These are phyloP conservation scores for Cavenderia fasciculata DNA, from an alignment of 78 protist genomes.

Conservation along the genomic window DNA sequence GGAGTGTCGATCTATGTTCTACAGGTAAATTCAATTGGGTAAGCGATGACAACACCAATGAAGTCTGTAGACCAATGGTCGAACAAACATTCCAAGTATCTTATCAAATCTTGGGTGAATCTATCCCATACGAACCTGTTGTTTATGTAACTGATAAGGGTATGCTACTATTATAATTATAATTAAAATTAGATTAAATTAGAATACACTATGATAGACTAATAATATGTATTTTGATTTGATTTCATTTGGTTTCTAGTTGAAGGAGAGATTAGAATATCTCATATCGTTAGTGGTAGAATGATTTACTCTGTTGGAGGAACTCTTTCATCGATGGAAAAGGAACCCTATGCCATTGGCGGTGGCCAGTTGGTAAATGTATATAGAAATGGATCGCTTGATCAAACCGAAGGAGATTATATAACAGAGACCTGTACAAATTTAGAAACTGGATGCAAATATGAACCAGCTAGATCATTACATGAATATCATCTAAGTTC, in stretches of 20 bases:
- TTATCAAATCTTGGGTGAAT: constrained; percentile 5
- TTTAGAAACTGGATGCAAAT: constrained; percentile 4
- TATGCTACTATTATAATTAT: neutral
- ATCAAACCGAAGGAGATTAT: constrained; percentile 40
- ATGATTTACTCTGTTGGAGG: neutral
- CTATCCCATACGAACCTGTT: constrained; percentile 14
- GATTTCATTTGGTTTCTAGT: neutral
- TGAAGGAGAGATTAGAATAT: constrained; percentile 3
- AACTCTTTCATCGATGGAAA: neutral
- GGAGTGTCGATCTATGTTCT: constrained; percentile 8
- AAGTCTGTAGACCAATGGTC: neutral
- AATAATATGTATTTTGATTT: too few species aligned
- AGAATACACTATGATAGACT: too few species aligned
- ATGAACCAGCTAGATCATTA: constrained; percentile 62
- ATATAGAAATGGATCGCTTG: constrained; percentile 45
- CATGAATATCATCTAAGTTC: constrained; percentile 6
- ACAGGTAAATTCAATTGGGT: neutral
- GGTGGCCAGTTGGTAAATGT: constrained; percentile 28
- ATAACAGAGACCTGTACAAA: neutral
- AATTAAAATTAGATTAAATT: too few species aligned
- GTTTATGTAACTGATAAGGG: constrained; percentile 54
- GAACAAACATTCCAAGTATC: neutral
- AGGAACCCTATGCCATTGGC: constrained; percentile 17
- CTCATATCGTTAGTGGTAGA: neutral
- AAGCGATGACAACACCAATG: neutral